phyloP scores from a whole-genome alignment of 2,329 filamentous ascomycete species.

The Arthrobotrys sphaeroides region DNA sequence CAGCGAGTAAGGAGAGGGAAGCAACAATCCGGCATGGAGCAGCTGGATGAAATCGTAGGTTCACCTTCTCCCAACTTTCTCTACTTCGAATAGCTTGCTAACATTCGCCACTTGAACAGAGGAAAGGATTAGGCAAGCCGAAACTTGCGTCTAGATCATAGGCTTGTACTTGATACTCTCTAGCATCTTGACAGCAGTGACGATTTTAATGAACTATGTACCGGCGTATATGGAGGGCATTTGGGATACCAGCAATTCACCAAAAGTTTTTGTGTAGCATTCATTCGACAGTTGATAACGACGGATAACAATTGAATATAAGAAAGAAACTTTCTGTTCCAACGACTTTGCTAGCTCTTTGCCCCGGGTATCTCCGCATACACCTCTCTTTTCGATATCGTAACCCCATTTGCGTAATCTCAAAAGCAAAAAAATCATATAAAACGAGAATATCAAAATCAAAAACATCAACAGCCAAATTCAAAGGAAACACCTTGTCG shows the following conservation, averaged over 20 bases:
- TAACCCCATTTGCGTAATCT: neutral
- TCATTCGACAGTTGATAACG: neutral
- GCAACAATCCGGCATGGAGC: conserved; percentile 81
- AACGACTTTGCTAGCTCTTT: neutral
- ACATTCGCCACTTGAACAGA: conserved; percentile 18
- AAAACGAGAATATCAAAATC: neutral
- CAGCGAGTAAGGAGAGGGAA: conserved; percentile 78
- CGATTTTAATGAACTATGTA: neutral
- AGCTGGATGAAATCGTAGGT: conserved; percentile 84
- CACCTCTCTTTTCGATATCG: neutral
- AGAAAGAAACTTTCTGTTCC: neutral
- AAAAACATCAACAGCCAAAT: no score
- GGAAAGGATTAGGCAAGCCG: conserved; percentile 38
- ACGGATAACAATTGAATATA: neutral
- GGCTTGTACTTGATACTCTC: no score
- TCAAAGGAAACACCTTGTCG: no score
- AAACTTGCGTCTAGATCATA: conserved; percentile 18
- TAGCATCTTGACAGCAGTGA: neutral
- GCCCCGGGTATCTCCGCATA: conserved; percentile 31
- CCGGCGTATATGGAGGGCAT: conserved; percentile 27
- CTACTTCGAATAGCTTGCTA: neutral
- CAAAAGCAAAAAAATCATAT: neutral
- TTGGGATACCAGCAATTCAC: conserved; percentile 15
- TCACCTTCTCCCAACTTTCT: neutral
- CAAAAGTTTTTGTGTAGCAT: conserved; percentile 22